Percentiles rank a stretch among this genome's conserved stretches.
phyloP scores from a whole-genome alignment of 2,329 filamentous ascomycete genomes.

The Aspergillus bombycis region DNA sequence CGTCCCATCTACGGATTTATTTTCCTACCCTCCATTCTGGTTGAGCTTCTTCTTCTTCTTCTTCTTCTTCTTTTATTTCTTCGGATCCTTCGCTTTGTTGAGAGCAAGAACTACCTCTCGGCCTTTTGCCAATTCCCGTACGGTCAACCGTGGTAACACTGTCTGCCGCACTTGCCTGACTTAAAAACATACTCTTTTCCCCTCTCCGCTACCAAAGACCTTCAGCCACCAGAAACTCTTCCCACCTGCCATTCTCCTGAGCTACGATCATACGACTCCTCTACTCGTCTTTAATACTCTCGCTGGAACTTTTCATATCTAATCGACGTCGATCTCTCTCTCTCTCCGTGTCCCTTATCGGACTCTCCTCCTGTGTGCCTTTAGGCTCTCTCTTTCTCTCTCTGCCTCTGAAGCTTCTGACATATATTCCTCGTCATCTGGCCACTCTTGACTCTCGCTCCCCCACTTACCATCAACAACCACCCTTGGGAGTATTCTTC shows the following conservation, averaged over 20 bases:
- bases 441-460: not conserved
- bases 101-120: not conserved
- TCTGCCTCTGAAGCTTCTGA: not conserved
- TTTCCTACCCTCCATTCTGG: not conserved
- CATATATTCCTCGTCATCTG: not conserved
- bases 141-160: not conserved
- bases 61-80: not conserved
- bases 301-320: not conserved
- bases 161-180: not conserved
- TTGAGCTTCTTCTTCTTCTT: not conserved
- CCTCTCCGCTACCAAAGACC: not conserved
- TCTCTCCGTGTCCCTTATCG: not conserved
- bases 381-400: not conserved
- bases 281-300: not conserved
- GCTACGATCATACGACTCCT: not conserved
- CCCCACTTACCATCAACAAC: not conserved
- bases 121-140: not conserved
- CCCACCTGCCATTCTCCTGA: not conserved
- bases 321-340: not conserved
- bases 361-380: not conserved
- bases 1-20: not conserved
- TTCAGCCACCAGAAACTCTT: not conserved
- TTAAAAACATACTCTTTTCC: not conserved
- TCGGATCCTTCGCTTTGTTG: not conserved
- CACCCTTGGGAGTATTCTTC: not conserved